Percentiles rank a stretch among this genome's conserved stretches.
Evolutionary conservation across 768 basidiomycete genomes (phyloP).

Genomic region (Lepiota venenata): DNA sequence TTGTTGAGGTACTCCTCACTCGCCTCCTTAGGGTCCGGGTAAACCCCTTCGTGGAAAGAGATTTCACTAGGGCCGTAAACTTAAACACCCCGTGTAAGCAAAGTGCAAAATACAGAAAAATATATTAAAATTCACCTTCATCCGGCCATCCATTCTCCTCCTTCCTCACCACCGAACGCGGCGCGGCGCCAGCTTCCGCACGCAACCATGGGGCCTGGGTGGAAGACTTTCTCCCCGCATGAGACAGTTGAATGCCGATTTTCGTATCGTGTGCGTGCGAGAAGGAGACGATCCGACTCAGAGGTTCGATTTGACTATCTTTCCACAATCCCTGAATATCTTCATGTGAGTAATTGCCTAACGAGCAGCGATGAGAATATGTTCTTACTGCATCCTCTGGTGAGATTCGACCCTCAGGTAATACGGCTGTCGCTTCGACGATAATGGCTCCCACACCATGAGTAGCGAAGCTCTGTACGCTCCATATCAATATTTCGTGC

Average conservation of each 20-base stretch:
- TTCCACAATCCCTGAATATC: slow-evolving; percentile 59
- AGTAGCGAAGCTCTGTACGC: slow-evolving; percentile 52
- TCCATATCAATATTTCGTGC: not conserved
- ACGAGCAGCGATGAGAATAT: not conserved
- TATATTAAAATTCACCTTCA: slow-evolving; percentile 35
- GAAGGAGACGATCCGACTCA: slow-evolving; percentile 73
- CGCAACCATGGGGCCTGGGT: slow-evolving; percentile 68
- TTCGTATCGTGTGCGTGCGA: slow-evolving; percentile 64
- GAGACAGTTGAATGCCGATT: slow-evolving; percentile 78
- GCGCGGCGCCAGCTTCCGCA: slow-evolving; percentile 27
- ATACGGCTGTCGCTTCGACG: slow-evolving; percentile 72
- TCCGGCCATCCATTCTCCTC: slow-evolving; percentile 70
- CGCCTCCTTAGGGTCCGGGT: slow-evolving; percentile 57
- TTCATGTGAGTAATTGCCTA: not conserved
- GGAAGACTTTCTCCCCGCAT: slow-evolving; percentile 71
- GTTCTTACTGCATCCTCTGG: slow-evolving; percentile 62
- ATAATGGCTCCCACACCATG: slow-evolving; percentile 69
- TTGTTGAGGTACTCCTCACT: slow-evolving; percentile 48
- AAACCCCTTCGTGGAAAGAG: slow-evolving; percentile 43
- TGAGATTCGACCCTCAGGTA: slow-evolving; percentile 74
- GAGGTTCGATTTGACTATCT: slow-evolving; percentile 68
- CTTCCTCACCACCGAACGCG: slow-evolving; percentile 33
- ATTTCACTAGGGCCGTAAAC: slow-evolving; percentile 62
- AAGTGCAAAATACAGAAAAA: not conserved
- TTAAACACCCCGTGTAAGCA: slow-evolving; percentile 19